phyloP scores from a whole-genome alignment of 176 grass and related monocot species.

The Carex parvula region DNA sequence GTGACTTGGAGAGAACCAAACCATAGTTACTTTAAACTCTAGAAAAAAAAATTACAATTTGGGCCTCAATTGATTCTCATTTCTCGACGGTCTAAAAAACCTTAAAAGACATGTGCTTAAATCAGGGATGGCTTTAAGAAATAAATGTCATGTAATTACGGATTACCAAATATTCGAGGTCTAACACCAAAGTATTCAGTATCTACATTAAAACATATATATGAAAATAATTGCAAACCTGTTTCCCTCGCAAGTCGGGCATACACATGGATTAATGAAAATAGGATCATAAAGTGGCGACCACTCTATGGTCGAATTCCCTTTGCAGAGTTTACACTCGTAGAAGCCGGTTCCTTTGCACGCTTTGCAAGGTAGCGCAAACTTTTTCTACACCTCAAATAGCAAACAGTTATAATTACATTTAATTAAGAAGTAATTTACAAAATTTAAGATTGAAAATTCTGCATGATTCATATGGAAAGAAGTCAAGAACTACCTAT shows the following conservation, averaged over 20 bases:
- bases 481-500: background rate
- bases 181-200: background rate
- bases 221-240: slow-evolving; percentile 33
- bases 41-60: background rate
- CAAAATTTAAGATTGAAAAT: background rate
- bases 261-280: slow-evolving; percentile 80
- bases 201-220: background rate
- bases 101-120: background rate
- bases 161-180: background rate
- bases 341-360: slow-evolving; percentile 84
- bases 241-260: slow-evolving; percentile 84
- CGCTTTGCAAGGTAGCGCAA: slow-evolving; percentile 45
- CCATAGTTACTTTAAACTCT: background rate
- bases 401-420: background rate
- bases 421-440: background rate
- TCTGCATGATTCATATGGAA: background rate
- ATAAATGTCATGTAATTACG: background rate
- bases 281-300: slow-evolving; percentile 84
- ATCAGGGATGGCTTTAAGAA: background rate
- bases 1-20: background rate
- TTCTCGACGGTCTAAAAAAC: background rate
- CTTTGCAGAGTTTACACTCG: slow-evolving; percentile 78
- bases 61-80: background rate
- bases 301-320: slow-evolving; percentile 64
- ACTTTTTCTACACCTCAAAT: slow-evolving; percentile 47